Percentiles rank a stretch among this genome's conserved stretches.
Conservation (phyloP, 2,329 filamentous ascomycete genomes). For the Hyphodiscus sp. region DNA sequence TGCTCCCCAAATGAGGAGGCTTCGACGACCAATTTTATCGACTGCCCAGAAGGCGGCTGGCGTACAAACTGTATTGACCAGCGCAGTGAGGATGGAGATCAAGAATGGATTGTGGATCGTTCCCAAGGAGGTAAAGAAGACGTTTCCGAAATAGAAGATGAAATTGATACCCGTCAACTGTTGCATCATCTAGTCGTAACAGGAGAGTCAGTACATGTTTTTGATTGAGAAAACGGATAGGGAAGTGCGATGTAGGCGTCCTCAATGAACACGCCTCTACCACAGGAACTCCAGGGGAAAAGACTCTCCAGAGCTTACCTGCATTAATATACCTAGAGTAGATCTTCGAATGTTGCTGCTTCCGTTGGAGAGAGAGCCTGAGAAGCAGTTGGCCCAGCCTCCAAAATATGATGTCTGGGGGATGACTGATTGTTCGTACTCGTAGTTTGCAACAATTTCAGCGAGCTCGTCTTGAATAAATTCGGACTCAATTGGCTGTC, state of each 20-base stretch:
- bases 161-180: slow-evolving; percentile 79
- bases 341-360: slow-evolving; percentile 66
- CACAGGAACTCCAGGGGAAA: too few relatives aligned
- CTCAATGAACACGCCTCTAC: too few relatives aligned
- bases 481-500: slow-evolving; percentile 64
- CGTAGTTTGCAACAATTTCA: slow-evolving; percentile 84
- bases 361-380: slow-evolving; percentile 33
- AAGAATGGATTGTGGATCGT: slow-evolving; percentile 74
- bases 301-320: too few relatives aligned
- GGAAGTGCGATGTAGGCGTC: too few relatives aligned
- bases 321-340: slow-evolving; percentile 63
- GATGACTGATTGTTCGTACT: slow-evolving; percentile 69
- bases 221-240: too few relatives aligned
- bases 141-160: slow-evolving; percentile 81
- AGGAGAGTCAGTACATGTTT: too few relatives aligned
- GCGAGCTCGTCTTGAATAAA: slow-evolving; percentile 73
- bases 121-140: slow-evolving; percentile 74
- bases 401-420: slow-evolving; percentile 58
- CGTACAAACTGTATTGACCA: too few relatives aligned
- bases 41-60: too few relatives aligned
- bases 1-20: too few relatives aligned
- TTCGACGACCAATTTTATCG: too few relatives aligned
- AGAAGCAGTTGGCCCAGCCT: slow-evolving; percentile 65
- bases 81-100: slow-evolving; percentile 66
- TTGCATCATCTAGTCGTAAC: slow-evolving; percentile 85